A percentile compares a stretch with the other conserved stretches of the same genome.
Evolutionary conservation across 2,329 filamentous ascomycete genomes (phyloP).

Genomic region (Dothistroma pini): DNA sequence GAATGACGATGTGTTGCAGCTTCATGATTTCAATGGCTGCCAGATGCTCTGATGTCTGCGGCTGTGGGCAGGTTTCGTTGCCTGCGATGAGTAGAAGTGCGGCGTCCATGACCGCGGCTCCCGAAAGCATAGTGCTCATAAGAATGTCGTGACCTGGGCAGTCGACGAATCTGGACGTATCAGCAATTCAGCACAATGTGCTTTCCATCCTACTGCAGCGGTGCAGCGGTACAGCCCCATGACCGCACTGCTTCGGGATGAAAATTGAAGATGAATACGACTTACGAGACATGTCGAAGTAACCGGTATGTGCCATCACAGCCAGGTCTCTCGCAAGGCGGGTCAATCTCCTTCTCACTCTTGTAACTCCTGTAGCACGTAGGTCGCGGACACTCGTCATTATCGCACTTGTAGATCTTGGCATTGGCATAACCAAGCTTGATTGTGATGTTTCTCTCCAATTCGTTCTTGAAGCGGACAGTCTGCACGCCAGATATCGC

Average conservation of each 20-base stretch:
- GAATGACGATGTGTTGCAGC: conserved; percentile 97
- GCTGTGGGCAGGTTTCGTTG: conserved; percentile 97
- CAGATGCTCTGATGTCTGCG: conserved; percentile 97
- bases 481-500: conserved; percentile 99
- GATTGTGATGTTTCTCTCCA: conserved; percentile 99
- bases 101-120: conserved; percentile 98
- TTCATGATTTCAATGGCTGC: conserved; percentile 99
- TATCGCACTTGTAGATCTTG: conserved; percentile 99
- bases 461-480: conserved; percentile 98
- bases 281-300: conserved; percentile 87
- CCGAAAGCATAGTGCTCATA: conserved; percentile 99
- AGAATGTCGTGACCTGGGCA: conserved; percentile 99
- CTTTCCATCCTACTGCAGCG: neutral
- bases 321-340: conserved; percentile 89
- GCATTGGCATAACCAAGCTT: conserved; percentile 99
- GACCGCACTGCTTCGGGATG: neutral
- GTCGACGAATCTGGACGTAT: conserved; percentile 70
- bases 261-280: conserved; percentile 23
- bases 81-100: conserved; percentile 93
- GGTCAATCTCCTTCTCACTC: conserved; percentile 98
- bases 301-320: conserved; percentile 84
- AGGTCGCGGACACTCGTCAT: conserved; percentile 81
- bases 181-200: conserved; percentile 7
- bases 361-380: conserved; percentile 97
- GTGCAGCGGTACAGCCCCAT: neutral